Evolutionary conservation across 139 green algal species (phyloP), one percentile per base, ranked within the genome.

Genomic region (Micromonas pusilla): DNA sequence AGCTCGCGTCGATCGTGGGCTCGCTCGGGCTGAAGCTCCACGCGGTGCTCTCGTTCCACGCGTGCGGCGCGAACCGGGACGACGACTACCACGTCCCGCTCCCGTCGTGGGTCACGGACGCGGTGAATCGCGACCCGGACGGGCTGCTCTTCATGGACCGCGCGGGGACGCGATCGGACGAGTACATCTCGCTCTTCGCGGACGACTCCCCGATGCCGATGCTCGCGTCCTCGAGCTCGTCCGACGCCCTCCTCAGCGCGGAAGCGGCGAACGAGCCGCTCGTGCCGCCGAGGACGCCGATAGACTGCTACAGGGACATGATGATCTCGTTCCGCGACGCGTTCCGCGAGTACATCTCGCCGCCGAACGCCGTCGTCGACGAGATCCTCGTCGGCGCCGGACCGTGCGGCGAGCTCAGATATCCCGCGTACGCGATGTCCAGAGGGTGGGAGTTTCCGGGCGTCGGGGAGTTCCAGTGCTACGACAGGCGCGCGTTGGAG

Each of bases 391-490:
- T 99, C 1, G 95, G 95, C 13, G 79, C 97, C 64, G 95, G 95
- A 5, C 95, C 95, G 4, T 94, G 94, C 16, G 95, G 95, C 4
- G 95, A 99, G 89, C 89, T 98, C 70, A 85, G 95, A 20, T 99
- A 98, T 79, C 96, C 96, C 1, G 89, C 91, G 0, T 99, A 99
- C 80, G 93, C 93, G 16, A 71, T 19, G 13, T 36, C 21, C 4
- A 9, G 67, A 4, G 26, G 30, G n/a, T 98, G 94, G 94, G 85
- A 90, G n/a, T 98, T 97, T 79, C 94, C 94, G 3, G 94, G 94
- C 16, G 91, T 97, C 9, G 94, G 94, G n/a, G 90, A 97, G 83
- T 97, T 97, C 86, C 94, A 99, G 86, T 98, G 93, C 88, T 97
- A 96, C 81, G 94, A 98, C 86, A 86, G 85, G 76, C 97, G 96